Base-by-base conservation (phyloP, 352 stramenopile genomes). In the Phytophthora fragariae region DNA sequence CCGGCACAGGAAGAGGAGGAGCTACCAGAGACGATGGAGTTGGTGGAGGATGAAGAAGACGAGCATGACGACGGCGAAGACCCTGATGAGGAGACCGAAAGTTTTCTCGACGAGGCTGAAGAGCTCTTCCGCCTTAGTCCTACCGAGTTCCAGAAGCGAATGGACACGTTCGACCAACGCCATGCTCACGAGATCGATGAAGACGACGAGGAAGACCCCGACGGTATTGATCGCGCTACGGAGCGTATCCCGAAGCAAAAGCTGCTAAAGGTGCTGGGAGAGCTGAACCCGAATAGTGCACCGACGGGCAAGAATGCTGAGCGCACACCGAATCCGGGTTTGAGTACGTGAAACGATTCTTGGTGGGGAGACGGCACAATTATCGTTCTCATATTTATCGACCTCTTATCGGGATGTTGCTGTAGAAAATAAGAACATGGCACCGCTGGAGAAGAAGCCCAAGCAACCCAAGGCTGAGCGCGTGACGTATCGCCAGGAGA, bases 181-280 rank as follows among this genome's bases (percentile, higher is more conserved):
- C 68, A 86, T 21, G 74, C 70, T 11, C 66, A 80, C 49, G 77
- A 76, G 68, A 46, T 47, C 0, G 69, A 79, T 3, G 75, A 68
- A 1, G 62, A 67, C 1, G 70, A 83, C 0, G 72, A 83, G 5
- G 73, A 82, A 6, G 70, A 77, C 1, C 67, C 84, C 6, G 62
- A 85, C 5, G 83, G 80, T 24, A 86, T 92, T 29, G 84, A 95
- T 17, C 86, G 88, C 8, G 88, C 79, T 1, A 90, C 61, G 2
- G 82, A 92, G 68, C 81, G 82, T 8, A 95, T 95, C 50, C 81
- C 85, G 0, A 94, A 90, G 69, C 85, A 82, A 47, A 87, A 89
- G 54, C 70, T 95, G 50, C 57, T 93, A 0, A 90, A 92, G 58
- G 75, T 92, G n/a, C 69, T 95, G 24, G 77, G 77, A 61, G 88